Conservation (phyloP, 1,284 basidiomycete species). For the Paramarasmius palmivorus region DNA sequence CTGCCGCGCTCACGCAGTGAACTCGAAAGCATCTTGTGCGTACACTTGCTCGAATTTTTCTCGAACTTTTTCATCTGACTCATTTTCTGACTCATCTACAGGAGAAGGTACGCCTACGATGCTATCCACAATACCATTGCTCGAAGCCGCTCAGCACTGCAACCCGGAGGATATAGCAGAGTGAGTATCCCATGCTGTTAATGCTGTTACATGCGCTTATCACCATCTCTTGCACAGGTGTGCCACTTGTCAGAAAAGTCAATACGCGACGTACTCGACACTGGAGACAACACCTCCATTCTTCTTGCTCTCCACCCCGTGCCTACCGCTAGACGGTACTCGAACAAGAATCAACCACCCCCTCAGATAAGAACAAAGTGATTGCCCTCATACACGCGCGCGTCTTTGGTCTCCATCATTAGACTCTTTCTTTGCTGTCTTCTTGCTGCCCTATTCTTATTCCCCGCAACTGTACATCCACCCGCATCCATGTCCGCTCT, state of each 20-base stretch:
- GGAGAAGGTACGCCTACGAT: conserved; percentile 73
- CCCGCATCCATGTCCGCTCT: not conserved
- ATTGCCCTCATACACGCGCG: not conserved
- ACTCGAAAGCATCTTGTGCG: conserved; percentile 72
- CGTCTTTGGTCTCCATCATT: not conserved
- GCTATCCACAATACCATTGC: conserved; percentile 79
- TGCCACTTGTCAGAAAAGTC: conserved; percentile 71
- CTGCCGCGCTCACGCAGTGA: conserved; percentile 62
- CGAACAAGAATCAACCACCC: conserved; percentile 13
- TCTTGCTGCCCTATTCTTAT: not conserved
- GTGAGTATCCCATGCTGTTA: conserved; percentile 52
- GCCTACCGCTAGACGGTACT: conserved; percentile 18
- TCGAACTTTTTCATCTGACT: conserved; percentile 12
- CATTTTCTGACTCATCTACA: conserved; percentile 26
- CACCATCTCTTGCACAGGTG: conserved; percentile 40
- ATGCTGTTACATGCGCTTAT: conserved; percentile 6
- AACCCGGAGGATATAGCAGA: conserved; percentile 72
- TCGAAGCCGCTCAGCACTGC: conserved; percentile 60
- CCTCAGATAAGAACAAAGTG: conserved; percentile 10
- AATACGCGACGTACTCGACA: conserved; percentile 65
- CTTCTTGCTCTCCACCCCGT: conserved; percentile 48
- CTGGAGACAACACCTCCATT: conserved; percentile 60
- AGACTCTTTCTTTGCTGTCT: not conserved
- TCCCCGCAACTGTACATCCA: not conserved
- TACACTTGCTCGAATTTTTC: conserved; percentile 18